Evolutionary conservation across 805 yeast genomes (phyloP).

Genomic region (Candida easanensis): DNA sequence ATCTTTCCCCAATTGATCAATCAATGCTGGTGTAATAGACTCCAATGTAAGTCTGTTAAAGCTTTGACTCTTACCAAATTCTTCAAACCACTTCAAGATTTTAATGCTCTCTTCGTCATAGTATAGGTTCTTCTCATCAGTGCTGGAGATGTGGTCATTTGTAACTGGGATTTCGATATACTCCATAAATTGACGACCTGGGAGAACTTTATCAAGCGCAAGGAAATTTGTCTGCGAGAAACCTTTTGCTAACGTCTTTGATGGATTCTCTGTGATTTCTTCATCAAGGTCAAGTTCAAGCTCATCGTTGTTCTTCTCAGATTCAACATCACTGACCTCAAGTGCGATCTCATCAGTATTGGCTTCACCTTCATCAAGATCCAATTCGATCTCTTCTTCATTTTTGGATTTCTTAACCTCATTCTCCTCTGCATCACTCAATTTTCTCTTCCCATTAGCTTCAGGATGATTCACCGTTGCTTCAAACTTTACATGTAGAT

Average conservation of each 20-base stretch:
- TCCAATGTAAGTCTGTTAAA: neutral
- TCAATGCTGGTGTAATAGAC: constrained; percentile 4
- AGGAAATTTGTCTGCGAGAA: constrained; percentile 48
- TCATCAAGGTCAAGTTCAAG: constrained; percentile 31
- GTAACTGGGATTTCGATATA: constrained; percentile 41
- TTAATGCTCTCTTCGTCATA: constrained; percentile 10
- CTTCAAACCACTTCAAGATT: constrained; percentile 21
- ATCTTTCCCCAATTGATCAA: constrained; percentile 21
- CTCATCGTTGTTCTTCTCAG: constrained; percentile 29
- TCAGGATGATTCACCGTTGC: constrained; percentile 48
- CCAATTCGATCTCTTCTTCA: constrained; percentile 28
- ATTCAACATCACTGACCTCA: constrained; percentile 23
- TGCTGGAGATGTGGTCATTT: constrained; percentile 14
- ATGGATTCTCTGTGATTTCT: neutral
- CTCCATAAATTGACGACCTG: constrained; percentile 58
- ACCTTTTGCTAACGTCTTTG: constrained; percentile 7
- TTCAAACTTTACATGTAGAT: constrained; percentile 71
- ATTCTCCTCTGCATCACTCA: constrained; percentile 7
- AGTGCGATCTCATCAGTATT: constrained; percentile 28
- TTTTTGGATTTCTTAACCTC: constrained; percentile 13
- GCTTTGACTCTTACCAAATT: constrained; percentile 6
- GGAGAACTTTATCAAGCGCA: constrained; percentile 84
- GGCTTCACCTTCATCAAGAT: constrained; percentile 11
- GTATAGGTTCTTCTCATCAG: neutral
- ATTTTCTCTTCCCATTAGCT: constrained; percentile 12